Percentiles rank a stretch among this genome's conserved stretches.
phyloP scores from a whole-genome alignment of 2,329 filamentous ascomycete genomes.

The Fusarium equiseti region DNA sequence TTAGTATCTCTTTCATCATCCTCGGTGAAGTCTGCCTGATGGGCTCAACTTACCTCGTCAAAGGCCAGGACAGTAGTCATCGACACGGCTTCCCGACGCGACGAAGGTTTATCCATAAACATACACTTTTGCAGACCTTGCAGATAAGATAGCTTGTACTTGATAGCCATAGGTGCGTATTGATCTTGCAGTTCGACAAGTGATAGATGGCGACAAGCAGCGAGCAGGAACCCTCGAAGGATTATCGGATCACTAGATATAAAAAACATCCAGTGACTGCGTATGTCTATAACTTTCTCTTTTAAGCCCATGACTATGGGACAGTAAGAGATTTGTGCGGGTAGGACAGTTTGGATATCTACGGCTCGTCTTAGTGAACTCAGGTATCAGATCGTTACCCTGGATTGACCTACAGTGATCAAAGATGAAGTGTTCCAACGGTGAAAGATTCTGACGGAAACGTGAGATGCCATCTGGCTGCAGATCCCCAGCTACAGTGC shows the following conservation, averaged over 20 bases:
- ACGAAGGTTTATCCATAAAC: background rate
- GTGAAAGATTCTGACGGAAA: background rate
- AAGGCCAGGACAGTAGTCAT: constrained; percentile 10
- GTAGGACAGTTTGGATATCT: constrained; percentile 15
- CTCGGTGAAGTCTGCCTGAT: accelerated
- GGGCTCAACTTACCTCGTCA: background rate
- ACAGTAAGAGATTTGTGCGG: background rate
- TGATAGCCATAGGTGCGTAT: background rate
- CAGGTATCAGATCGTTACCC: accelerated
- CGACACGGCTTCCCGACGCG: background rate
- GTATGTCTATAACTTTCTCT: background rate
- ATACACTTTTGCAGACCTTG: background rate
- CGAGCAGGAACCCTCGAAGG: background rate
- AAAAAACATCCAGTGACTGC: constrained; percentile 18
- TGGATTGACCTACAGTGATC: constrained; percentile 2
- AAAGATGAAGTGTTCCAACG: constrained; percentile 3
- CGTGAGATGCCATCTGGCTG: background rate
- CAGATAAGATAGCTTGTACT: constrained; percentile 10
- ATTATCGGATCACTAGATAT: constrained; percentile 1
- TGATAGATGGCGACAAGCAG: constrained; percentile 6
- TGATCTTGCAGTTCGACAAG: background rate
- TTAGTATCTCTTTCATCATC: background rate
- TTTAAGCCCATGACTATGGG: background rate
- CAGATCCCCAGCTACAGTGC: background rate
- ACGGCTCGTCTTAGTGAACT: background rate